Conservation (phyloP, 2,329 filamentous ascomycete species). For the Kalmusia sp. region DNA sequence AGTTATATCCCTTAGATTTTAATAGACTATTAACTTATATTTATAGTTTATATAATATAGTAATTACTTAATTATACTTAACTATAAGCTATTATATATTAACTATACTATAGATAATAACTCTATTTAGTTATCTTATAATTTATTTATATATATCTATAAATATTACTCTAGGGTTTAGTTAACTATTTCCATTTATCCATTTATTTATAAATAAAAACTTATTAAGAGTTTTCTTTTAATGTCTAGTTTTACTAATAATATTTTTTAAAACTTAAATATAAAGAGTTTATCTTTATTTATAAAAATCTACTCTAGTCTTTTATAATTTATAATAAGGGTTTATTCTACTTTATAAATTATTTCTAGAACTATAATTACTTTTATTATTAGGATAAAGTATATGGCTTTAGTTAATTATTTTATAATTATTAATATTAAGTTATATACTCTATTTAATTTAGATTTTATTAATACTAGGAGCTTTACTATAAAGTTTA, state of each 20-base stretch:
- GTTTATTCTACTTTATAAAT: neutral
- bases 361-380: neutral
- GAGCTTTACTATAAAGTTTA: neutral
- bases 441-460: neutral
- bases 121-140: constrained; percentile 3
- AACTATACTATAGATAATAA: neutral
- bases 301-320: neutral
- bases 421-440: neutral
- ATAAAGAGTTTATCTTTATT: constrained; percentile 4
- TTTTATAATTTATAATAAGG: neutral
- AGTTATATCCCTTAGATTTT: neutral
- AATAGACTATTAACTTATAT: constrained; percentile 1
- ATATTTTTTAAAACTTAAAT: neutral
- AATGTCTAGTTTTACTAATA: neutral
- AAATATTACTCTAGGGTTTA: neutral
- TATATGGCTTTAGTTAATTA: neutral
- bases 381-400: neutral
- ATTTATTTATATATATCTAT: neutral
- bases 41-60: constrained; percentile 9
- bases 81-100: neutral
- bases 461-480: neutral
- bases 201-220: constrained; percentile 1
- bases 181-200: too few relatives aligned
- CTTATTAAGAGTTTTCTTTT: constrained; percentile 4
- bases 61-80: neutral